Conservation (phyloP, 805 yeast species). For the Metschnikowia lachancei region DNA sequence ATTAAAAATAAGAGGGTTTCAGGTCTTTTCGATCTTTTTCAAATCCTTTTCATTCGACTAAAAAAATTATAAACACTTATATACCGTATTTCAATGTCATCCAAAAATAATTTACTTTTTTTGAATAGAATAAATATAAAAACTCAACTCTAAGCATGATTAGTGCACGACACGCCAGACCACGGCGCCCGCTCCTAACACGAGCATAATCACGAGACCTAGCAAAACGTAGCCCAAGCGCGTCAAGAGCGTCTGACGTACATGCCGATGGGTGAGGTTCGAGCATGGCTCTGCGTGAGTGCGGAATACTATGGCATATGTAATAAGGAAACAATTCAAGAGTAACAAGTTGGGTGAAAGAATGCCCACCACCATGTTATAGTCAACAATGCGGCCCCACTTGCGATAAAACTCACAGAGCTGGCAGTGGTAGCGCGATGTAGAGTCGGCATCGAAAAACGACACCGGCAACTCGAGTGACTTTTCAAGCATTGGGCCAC, state of each 20-base stretch:
- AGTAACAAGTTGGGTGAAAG: conserved; percentile 16
- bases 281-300: conserved; percentile 10
- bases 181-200: conserved; percentile 6
- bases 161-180: conserved; percentile 7
- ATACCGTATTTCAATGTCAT: no score
- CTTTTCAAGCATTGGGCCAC: conserved; percentile 4
- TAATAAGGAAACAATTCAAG: conserved; percentile 5
- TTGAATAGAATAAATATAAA: no score
- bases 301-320: conserved; percentile 6
- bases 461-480: conserved; percentile 11
- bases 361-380: conserved; percentile 15
- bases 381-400: conserved; percentile 13
- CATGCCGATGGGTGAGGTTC: conserved; percentile 11
- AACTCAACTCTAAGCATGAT: background rate
- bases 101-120: no score
- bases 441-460: conserved; percentile 10
- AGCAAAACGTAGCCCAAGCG: conserved; percentile 8
- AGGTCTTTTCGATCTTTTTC: background rate
- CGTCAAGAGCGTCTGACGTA: conserved; percentile 10
- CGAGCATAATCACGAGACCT: conserved; percentile 8
- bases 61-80: no score
- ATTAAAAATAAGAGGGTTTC: background rate
- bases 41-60: no score
- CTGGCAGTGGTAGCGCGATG: conserved; percentile 10
- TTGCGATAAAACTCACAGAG: conserved; percentile 10